A percentile compares a stretch with the other conserved stretches of the same genome.
phyloP scores from a whole-genome alignment of 441 rosid species.

The Bruguiera hainesii region DNA sequence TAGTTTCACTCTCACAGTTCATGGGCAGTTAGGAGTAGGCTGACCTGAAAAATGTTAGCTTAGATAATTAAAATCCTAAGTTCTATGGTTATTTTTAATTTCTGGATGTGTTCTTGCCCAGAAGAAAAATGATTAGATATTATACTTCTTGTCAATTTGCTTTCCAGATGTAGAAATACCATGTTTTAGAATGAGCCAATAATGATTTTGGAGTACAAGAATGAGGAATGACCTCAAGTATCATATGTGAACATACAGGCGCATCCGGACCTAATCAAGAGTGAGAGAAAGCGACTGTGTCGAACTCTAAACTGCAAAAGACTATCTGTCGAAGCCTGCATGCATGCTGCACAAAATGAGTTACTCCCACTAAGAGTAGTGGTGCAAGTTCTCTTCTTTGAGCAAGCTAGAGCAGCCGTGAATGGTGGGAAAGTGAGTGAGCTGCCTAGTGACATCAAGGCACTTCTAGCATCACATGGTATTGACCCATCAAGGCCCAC shows the following conservation, averaged over 20 bases:
- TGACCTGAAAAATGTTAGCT: constrained; percentile 26
- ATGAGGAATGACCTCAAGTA: constrained; percentile 4
- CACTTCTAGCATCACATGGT: constrained; percentile 64
- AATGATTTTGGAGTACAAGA: neutral
- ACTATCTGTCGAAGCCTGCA: constrained; percentile 75
- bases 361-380: constrained; percentile 88
- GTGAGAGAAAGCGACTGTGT: constrained; percentile 80
- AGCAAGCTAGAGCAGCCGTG: constrained; percentile 80
- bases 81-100: neutral
- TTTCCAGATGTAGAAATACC: neutral
- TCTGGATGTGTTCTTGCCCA: neutral
- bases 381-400: constrained; percentile 91
- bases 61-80: constrained; percentile 12
- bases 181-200: neutral
- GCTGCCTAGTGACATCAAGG: constrained; percentile 84
- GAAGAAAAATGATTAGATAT: neutral
- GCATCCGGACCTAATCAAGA: constrained; percentile 78
- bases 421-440: constrained; percentile 66
- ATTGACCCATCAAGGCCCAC: constrained; percentile 73
- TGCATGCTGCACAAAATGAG: constrained; percentile 94
- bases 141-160: neutral
- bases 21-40: constrained; percentile 33
- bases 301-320: constrained; percentile 90
- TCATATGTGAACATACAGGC: constrained; percentile 40
- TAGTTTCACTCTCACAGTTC: constrained; percentile 20